Conservation (phyloP, 306 rosid genomes). For the Prunus salicina region DNA sequence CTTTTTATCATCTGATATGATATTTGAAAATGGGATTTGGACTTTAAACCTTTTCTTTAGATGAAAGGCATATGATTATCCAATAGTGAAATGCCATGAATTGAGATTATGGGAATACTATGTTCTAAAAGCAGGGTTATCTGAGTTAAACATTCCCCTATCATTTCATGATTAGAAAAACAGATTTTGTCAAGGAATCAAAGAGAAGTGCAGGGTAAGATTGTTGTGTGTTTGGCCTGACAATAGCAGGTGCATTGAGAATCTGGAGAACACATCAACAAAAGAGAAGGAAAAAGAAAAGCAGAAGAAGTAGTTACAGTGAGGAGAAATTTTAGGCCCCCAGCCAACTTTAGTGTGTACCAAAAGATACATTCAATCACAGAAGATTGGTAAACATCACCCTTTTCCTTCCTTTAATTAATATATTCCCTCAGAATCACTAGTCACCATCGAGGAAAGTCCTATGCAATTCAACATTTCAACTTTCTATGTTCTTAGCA, state of each 20-base stretch:
- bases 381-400: constrained; percentile 33
- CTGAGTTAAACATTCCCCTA: constrained; percentile 3
- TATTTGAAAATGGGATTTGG: background rate
- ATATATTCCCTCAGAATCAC: constrained; percentile 51
- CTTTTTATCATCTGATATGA: background rate
- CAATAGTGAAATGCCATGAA: too few species aligned
- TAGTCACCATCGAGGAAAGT: constrained; percentile 58
- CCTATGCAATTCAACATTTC: constrained; percentile 50
- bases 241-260: constrained; percentile 30
- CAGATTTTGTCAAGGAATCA: constrained; percentile 17
- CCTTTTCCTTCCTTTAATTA: constrained; percentile 43
- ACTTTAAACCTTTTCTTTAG: background rate
- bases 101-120: background rate
- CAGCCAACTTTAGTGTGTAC: constrained; percentile 19
- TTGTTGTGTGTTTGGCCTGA: constrained; percentile 23
- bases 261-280: constrained; percentile 27
- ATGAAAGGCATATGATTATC: background rate
- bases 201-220: constrained; percentile 18
- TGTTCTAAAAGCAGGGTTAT: background rate
- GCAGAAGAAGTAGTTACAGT: constrained; percentile 10
- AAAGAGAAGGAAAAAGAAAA: constrained; percentile 8
- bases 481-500: constrained; percentile 31
- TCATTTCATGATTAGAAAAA: background rate
- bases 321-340: background rate
- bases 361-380: constrained; percentile 27